Base-by-base conservation (phyloP, 257 asterid genomes). In the Schizonepeta tenuifolia region DNA sequence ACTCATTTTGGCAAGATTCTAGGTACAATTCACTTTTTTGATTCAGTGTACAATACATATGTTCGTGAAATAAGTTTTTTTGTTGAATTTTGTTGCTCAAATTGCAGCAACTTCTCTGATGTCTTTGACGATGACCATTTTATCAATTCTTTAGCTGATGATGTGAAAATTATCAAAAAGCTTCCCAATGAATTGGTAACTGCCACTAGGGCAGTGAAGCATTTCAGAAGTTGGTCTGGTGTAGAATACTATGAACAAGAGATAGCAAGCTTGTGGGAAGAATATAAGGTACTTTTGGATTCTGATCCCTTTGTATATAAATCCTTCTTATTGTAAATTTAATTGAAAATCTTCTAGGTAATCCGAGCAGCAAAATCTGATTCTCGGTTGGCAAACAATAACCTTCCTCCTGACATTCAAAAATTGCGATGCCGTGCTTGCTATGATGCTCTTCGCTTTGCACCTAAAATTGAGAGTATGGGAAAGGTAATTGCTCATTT, bases 141-240 rank as follows among this genome's bases (percentile, higher is more conserved):
- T 75, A 88, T 93, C 73, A 77, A 73, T 75, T 86, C 91, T 40
- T 85, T 93, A 83, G 86, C 70, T 47, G 87, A 86, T 67, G 97
- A 93, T 60, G 85, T 93, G 65, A 85, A 83, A 80, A 85, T 93
- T 36, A 69, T 91, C 65, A 91, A 81, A 79, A 88, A 81, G 70
- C 93, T 89, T 76, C 97, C 98, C 24, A 71, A 72, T 63, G 90
- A 87, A 76, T 73, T 88, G 69, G 75, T 82, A 75, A 76, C 56
- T 59, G 88, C 94, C 66, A 79, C 90, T 73, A 85, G 83, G 81
- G 95, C 93, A 46, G 92, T 88, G 54, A 93, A 89, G 81, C 89
- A 89, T 83, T 93, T 93, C 83, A 86, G 92, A 77, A 93, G 98
- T 81, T 93, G 98, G 98, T 89, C 98, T 22, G 96, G 97, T 24